Evolutionary conservation across 2,329 filamentous ascomycete species (phyloP), one percentile per base, ranked within the genome.

Genomic region (Alternaria infectoria): DNA sequence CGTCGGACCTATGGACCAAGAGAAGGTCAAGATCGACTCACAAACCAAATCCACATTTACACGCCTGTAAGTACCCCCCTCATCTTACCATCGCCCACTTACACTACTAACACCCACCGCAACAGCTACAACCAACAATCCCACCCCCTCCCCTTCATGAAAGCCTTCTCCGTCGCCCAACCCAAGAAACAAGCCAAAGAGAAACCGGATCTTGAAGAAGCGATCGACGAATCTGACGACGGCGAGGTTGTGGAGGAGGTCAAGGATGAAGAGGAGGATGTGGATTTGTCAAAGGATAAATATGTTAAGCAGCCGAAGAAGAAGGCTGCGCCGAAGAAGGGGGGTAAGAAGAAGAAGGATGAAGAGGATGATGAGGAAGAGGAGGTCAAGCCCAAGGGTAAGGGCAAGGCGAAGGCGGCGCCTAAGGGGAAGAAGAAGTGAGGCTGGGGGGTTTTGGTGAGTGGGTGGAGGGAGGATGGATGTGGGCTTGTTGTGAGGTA

Each of bases 111-210:
- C 46, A 52, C 0, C 54, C 32, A n/a, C 0, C 54, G 50, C 61
- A 10, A 11, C 57, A 95, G 92, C 58, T 96, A 99, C 79, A 99
- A 99, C 72, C 81, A 86, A 63, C 91, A 90, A 81, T 90, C 90
- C 17, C 96, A 99, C 71, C 95, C 95, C 0, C 83, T 99, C 55
- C 94, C 96, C 1, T 99, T 97, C 81, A 97, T 98, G 89, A 98
- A 97, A 81, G 93, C 94, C 3, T 93, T 88, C 72, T 92, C 86
- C 67, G 87, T 96, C 15, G 79, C 88, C 10, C 91, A 89, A 4
- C 89, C 93, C 5, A 93, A 92, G 83, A 90, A 89, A 73, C 83
- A 85, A 44, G 83, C 88, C 25, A 88, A 87, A 79, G 93, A 95
- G 51, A 91, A 91, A 65, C 96, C 96, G 1, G 96, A 99, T 81